phyloP scores from a whole-genome alignment of 192 early-diverging fungal genomes.

The Rhizoclosmatium sp. region DNA sequence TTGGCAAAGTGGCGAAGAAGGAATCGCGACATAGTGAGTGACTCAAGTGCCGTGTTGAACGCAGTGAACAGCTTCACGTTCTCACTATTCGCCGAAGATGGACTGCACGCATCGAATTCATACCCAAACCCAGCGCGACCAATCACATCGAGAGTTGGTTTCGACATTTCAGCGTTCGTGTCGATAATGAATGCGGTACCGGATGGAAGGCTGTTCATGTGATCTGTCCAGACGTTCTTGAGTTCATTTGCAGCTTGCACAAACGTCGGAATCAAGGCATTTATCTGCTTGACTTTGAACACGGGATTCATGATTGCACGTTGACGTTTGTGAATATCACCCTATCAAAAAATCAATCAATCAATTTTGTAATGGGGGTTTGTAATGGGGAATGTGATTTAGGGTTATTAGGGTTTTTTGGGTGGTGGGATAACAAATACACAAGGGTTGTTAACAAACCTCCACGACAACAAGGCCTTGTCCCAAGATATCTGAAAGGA shows the following conservation, averaged over 20 bases:
- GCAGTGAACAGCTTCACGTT: neutral
- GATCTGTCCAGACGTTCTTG: neutral
- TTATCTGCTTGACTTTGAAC: neutral
- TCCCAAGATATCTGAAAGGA: neutral
- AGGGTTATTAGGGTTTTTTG: too few relatives aligned
- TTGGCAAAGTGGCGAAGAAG: neutral
- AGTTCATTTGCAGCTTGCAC: constrained; percentile 10
- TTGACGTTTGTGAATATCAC: constrained; percentile 10
- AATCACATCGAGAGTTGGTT: constrained; percentile 18
- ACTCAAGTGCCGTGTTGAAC: neutral
- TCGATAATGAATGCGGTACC: neutral
- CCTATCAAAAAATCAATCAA: neutral
- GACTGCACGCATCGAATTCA: constrained; percentile 4
- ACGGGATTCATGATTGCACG: constrained; percentile 13
- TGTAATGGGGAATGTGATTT: too few relatives aligned
- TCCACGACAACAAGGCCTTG: neutral
- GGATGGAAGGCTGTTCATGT: neutral
- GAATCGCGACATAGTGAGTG: neutral
- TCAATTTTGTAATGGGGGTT: too few relatives aligned
- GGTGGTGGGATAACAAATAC: too few relatives aligned
- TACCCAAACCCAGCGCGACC: constrained; percentile 18
- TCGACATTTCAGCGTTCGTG: neutral
- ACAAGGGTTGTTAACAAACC: too few relatives aligned
- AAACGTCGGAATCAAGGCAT: constrained; percentile 1
- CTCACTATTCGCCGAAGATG: neutral